phyloP scores from a whole-genome alignment of 108 stramenopile species.

The Skeletonema grethae region DNA sequence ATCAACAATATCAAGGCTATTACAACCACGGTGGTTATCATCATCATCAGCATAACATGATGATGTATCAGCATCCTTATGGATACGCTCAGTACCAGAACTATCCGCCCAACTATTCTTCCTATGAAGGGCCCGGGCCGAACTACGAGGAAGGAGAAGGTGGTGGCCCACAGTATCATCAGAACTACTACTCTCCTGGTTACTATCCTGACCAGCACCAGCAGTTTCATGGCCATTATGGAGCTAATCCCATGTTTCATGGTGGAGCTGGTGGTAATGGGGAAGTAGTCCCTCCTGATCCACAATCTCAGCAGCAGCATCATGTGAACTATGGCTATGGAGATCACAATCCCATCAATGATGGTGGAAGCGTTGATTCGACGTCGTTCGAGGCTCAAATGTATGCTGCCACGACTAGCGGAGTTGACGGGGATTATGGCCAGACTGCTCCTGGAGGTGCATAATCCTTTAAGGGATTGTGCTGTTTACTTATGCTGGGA shows the following conservation, averaged over 20 bases:
- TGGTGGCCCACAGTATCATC: neutral
- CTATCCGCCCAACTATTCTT: neutral
- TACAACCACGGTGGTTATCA: neutral
- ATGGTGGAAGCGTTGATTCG: slow-evolving; percentile 2
- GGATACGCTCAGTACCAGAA: slow-evolving; percentile 4
- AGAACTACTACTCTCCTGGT: neutral
- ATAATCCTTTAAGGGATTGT: neutral
- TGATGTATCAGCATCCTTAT: slow-evolving; percentile 8
- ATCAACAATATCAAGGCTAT: neutral
- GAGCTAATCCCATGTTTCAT: neutral
- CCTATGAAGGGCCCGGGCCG: neutral
- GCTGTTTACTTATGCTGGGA: no score
- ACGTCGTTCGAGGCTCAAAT: neutral
- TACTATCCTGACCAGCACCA: slow-evolving; percentile 3
- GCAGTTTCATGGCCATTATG: neutral
- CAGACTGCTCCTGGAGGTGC: neutral
- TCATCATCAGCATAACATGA: neutral
- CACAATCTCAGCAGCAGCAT: slow-evolving; percentile 3
- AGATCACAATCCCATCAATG: neutral
- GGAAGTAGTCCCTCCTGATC: neutral
- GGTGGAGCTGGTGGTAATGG: neutral
- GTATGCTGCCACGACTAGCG: neutral
- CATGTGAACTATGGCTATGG: slow-evolving; percentile 7
- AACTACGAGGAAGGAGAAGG: neutral
- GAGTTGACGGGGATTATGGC: neutral